Conservation (phyloP, 768 basidiomycete species). For the Hericium alpestre region DNA sequence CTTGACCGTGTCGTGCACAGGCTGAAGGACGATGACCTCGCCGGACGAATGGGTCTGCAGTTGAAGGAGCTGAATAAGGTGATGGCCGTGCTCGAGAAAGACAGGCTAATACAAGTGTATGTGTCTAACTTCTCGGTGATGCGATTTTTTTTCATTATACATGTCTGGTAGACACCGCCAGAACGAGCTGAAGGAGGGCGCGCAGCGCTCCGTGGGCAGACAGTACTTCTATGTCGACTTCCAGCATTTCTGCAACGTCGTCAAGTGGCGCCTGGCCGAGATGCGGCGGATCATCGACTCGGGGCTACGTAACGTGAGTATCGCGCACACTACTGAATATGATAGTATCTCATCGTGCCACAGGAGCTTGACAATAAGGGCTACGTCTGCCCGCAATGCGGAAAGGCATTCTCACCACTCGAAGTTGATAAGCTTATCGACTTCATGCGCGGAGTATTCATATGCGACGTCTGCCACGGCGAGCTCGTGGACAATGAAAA, state of each 20-base stretch:
- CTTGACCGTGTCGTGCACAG: constrained; percentile 29
- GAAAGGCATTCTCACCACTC: constrained; percentile 71
- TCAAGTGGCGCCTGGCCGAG: constrained; percentile 93
- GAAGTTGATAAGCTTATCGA: constrained; percentile 83
- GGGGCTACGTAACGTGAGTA: constrained; percentile 71
- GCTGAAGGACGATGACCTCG: constrained; percentile 88
- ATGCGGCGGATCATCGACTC: constrained; percentile 88
- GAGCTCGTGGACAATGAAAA: constrained; percentile 91
- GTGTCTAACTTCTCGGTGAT: constrained; percentile 18
- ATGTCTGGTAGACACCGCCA: constrained; percentile 58
- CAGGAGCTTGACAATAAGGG: constrained; percentile 96
- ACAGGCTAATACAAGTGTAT: constrained; percentile 70
- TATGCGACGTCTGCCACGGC: constrained; percentile 80
- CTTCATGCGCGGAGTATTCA: constrained; percentile 48
- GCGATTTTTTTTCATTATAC: neutral
- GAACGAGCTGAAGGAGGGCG: constrained; percentile 85
- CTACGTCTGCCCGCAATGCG: constrained; percentile 90
- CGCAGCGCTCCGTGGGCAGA: constrained; percentile 75
- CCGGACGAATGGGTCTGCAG: constrained; percentile 82
- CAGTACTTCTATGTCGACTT: constrained; percentile 98
- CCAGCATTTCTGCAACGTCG: constrained; percentile 90
- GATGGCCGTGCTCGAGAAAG: constrained; percentile 70
- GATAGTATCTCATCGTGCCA: neutral
- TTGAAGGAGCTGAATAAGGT: constrained; percentile 85
- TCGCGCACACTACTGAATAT: neutral